Conservation (phyloP, 2,329 filamentous ascomycete species). For the Xylaria digitata region DNA sequence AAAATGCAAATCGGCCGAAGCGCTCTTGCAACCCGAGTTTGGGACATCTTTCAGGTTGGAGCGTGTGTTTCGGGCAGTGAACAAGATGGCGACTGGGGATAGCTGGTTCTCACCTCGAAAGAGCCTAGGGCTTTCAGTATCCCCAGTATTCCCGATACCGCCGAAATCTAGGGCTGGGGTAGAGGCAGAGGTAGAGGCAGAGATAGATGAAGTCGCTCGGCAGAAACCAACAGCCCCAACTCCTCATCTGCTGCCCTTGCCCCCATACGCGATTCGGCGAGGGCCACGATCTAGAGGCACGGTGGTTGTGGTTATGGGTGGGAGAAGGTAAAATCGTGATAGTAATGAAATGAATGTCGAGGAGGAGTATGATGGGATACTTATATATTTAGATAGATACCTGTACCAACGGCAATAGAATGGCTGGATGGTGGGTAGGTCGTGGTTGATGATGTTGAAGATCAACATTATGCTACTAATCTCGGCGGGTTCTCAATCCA, state of each 20-base stretch:
- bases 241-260: background rate
- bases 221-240: background rate
- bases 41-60: constrained; percentile 33
- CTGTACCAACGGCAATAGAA: background rate
- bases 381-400: background rate
- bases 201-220: constrained; percentile 3
- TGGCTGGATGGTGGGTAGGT: background rate
- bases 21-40: constrained; percentile 34
- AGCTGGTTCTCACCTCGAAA: constrained; percentile 31
- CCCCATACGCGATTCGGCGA: constrained; percentile 5
- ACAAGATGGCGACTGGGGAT: constrained; percentile 28
- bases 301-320: constrained; percentile 13
- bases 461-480: background rate
- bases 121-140: background rate
- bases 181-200: background rate
- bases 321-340: constrained; percentile 13
- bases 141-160: background rate
- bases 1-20: constrained; percentile 26
- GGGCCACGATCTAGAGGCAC: constrained; percentile 30
- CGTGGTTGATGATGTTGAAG: background rate
- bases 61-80: constrained; percentile 33
- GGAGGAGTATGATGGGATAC: background rate
- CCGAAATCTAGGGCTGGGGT: background rate
- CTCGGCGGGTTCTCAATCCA: too few species aligned
- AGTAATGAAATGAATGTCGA: background rate